Conservation (phyloP, 2,329 filamentous ascomycete genomes). For the Lecanicillium sp. region DNA sequence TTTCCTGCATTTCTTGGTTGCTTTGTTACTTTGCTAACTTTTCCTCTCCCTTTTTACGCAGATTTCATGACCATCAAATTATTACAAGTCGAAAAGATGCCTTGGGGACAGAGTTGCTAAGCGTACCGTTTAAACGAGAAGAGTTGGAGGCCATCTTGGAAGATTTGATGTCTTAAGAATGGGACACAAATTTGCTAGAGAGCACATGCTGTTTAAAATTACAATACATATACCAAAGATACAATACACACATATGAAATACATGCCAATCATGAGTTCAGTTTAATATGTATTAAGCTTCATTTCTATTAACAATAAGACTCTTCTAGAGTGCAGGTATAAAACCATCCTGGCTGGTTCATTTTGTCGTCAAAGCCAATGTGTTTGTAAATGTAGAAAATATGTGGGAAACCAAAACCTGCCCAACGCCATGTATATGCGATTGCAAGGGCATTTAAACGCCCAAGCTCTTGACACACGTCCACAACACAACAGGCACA, state of each 20-base stretch:
- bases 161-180: slow-evolving; percentile 40
- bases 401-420: neutral
- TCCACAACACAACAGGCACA: slow-evolving; percentile 87
- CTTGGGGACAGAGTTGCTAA: slow-evolving; percentile 75
- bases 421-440: neutral
- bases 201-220: too few relatives aligned
- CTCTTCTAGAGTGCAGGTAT: neutral
- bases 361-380: too few relatives aligned
- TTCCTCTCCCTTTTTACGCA: too few relatives aligned
- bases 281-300: neutral
- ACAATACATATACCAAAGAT: too few relatives aligned
- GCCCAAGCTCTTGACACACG: slow-evolving; percentile 72
- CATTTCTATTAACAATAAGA: neutral
- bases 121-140: slow-evolving; percentile 76
- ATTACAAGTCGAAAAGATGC: slow-evolving; percentile 81
- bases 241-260: too few relatives aligned
- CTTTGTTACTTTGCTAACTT: slow-evolving; percentile 16
- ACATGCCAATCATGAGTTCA: too few relatives aligned
- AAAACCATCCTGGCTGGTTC: too few relatives aligned
- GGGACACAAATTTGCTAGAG: too few relatives aligned
- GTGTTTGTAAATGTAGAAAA: neutral
- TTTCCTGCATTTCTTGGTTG: neutral
- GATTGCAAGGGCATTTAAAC: slow-evolving; percentile 28
- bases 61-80: slow-evolving; percentile 96
- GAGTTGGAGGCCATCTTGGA: slow-evolving; percentile 86